These are phyloP conservation scores for Blechomonas ayalai DNA, from an alignment of 208 protist species.

Conservation along the genomic window DNA sequence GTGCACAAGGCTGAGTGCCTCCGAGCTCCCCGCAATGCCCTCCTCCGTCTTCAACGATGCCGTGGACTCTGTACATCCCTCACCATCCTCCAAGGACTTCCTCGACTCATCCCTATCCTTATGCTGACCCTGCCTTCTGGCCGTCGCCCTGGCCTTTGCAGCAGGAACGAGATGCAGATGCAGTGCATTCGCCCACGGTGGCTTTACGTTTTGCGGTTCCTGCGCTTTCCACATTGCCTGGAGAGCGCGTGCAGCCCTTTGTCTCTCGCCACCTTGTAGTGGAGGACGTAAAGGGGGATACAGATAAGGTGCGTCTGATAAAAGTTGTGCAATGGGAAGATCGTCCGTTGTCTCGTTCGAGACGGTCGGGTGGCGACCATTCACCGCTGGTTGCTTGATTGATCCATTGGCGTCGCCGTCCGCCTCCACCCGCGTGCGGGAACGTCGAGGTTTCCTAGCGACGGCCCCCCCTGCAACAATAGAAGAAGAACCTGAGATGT, in stretches of 20 bases:
- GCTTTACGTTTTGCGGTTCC: conserved; percentile 18
- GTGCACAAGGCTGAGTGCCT: conserved; percentile 19
- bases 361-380: too few species aligned
- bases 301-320: too few species aligned
- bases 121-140: conserved; percentile 1
- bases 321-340: too few species aligned
- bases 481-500: too few species aligned
- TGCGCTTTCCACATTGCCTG: conserved; percentile 32
- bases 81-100: conserved; percentile 6
- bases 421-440: too few species aligned
- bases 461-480: too few species aligned
- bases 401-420: too few species aligned
- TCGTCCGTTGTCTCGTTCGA: too few species aligned
- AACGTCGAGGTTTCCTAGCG: too few species aligned
- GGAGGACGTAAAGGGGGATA: conserved; percentile 57
- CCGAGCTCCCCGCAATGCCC: not conserved
- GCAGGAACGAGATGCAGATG: conserved; percentile 16
- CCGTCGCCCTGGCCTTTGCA: not conserved
- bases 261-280: conserved; percentile 27
- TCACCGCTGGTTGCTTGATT: too few species aligned
- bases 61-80: not conserved
- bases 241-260: conserved; percentile 28
- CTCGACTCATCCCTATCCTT: conserved; percentile 1
- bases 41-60: conserved; percentile 1
- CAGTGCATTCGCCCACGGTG: conserved; percentile 24